Evolutionary conservation across 495 filamentous ascomycete species (phyloP), one percentile per base, ranked within the genome.

Genomic region (Penicillium tannophilum): DNA sequence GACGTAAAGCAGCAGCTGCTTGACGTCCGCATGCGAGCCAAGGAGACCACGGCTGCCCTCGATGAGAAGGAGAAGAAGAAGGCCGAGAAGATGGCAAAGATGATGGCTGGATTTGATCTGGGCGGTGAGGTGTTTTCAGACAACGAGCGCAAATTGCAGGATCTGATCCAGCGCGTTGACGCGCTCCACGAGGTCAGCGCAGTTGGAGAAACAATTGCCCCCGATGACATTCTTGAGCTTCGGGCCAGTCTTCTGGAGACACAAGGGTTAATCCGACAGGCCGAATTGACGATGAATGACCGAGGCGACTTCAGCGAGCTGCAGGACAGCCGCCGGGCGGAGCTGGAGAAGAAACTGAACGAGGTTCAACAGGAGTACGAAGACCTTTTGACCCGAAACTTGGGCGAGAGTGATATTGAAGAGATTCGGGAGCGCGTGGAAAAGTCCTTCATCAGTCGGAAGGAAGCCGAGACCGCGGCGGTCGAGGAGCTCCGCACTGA

Each of bases 51-150:
- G 30, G 90, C 90, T 2, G 88, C 87, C 14, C 70, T 93, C 3
- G 92, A 97, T 64, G 94, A 97, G 76, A 98, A 98, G 79, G 94
- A 98, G 74, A 93, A 91, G 81, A 93, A 92, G 80, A 98, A 98
- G 80, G 90, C 91, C 6, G 94, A 98, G 77, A 91, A 92, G 70
- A 98, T 98, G 94, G 94, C 94, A 28, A 91, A 97, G 84, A 98
- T 98, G 94, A 97, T 98, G 93, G 93, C 94, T 49, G 90, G 93
- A 6, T 97, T 98, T 61, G 93, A 98, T 67, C 83, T 97, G 33
- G 92, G 90, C 39, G 88, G 86, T 20, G 92, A 97, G 54, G 85
- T 91, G 16, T 92, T 97, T 74, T 94, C 90, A 43, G 89, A 91
- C 36, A 97, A 96, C 65, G 94, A 97, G 70, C 83, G 87, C 58